A percentile compares a stretch with the other conserved stretches of the same genome.
Evolutionary conservation across 176 grass and related monocot genomes (phyloP).

Genomic region (Hordeum marinum): DNA sequence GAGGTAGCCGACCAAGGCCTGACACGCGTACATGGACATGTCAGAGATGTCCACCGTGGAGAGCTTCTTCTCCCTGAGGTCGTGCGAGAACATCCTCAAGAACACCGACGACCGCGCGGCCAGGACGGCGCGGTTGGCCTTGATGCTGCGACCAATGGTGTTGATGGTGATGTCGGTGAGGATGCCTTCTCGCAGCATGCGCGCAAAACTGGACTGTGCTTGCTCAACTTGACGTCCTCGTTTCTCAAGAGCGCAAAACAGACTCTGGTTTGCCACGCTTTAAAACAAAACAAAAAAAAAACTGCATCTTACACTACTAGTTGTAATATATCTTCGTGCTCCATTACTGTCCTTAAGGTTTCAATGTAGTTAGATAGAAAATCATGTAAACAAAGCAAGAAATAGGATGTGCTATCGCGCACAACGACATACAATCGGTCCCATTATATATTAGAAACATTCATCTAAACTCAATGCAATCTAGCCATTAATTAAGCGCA

Average conservation of each 20-base stretch:
- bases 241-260: neutral
- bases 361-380: no score
- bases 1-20: conserved; percentile 51
- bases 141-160: conserved; percentile 36
- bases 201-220: neutral
- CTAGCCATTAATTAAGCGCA: no score
- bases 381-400: no score
- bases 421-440: no score
- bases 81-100: conserved; percentile 60
- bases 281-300: neutral
- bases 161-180: conserved; percentile 29
- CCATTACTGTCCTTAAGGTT: no score
- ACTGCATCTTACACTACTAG: neutral
- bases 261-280: neutral
- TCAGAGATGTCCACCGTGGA: conserved; percentile 50
- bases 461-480: no score
- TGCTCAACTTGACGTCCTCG: neutral
- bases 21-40: conserved; percentile 47
- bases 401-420: no score
- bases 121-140: conserved; percentile 37
- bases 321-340: neutral
- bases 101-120: conserved; percentile 8
- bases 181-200: conserved; percentile 44
- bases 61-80: conserved; percentile 50
- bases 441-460: no score